phyloP scores from a whole-genome alignment of 306 rosid species.

The Cucurbita maxima region DNA sequence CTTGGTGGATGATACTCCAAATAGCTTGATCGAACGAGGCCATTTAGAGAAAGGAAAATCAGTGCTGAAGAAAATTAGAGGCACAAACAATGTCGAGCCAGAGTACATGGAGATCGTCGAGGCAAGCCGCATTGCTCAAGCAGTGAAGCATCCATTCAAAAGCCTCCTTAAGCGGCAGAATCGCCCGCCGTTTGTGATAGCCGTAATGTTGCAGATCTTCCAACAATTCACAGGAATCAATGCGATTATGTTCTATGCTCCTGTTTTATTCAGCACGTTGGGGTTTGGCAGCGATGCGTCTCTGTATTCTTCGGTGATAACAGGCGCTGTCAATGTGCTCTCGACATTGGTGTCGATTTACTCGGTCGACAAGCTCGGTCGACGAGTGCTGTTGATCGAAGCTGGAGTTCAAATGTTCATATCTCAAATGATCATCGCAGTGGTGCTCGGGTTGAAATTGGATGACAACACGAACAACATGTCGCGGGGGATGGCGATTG shows the following conservation, averaged over 20 bases:
- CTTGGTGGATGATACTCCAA: conserved; percentile 32
- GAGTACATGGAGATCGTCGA: conserved; percentile 35
- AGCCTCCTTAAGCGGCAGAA: conserved; percentile 27
- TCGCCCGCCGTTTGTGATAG: conserved; percentile 40
- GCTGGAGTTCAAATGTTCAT: conserved; percentile 54
- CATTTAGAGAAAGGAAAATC: conserved; percentile 25
- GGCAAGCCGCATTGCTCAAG: conserved; percentile 32
- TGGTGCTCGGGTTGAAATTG: conserved; percentile 30
- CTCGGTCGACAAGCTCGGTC: conserved; percentile 35
- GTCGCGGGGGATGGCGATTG: conserved; percentile 15
- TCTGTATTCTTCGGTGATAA: conserved; percentile 45
- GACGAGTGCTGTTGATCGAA: conserved; percentile 34
- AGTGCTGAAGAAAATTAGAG: conserved; percentile 39
- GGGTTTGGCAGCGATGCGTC: conserved; percentile 38
- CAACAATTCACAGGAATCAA: conserved; percentile 62
- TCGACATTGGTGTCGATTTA: conserved; percentile 40
- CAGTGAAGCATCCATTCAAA: conserved; percentile 24
- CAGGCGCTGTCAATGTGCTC: conserved; percentile 44
- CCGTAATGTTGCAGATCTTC: conserved; percentile 37
- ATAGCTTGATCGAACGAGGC: conserved; percentile 47
- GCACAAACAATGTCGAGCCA: conserved; percentile 29
- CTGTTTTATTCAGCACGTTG: conserved; percentile 36
- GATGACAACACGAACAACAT: conserved; percentile 17
- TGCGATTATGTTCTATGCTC: conserved; percentile 64
- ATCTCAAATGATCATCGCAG: conserved; percentile 33